Evolutionary conservation across 2,329 filamentous ascomycete species (phyloP).

Genomic region (Fusarium keratoplasticum): DNA sequence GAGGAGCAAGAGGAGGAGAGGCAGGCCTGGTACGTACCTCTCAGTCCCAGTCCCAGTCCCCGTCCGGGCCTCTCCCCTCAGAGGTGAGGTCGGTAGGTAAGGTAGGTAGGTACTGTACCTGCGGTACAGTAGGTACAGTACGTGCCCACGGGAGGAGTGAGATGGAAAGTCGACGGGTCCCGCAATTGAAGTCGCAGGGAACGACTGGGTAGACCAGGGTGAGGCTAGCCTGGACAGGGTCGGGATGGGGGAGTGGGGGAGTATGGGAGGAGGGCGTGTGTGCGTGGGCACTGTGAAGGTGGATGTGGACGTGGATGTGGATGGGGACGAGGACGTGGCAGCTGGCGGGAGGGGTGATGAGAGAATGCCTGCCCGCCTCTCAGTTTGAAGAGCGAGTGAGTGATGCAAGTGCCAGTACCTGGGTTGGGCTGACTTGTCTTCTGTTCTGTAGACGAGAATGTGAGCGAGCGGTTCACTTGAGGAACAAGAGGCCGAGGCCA

Average conservation of each 20-base stretch:
- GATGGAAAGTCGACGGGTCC: constrained; percentile 30
- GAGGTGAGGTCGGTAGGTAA: constrained; percentile 7
- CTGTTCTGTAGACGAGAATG: background rate
- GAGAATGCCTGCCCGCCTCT: constrained; percentile 1
- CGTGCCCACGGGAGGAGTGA: constrained; percentile 27
- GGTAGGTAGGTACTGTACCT: constrained; percentile 16
- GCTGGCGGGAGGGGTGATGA: constrained; percentile 16
- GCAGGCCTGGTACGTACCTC: constrained; percentile 46
- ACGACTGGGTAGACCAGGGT: constrained; percentile 40
- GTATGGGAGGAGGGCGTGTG: constrained; percentile 20
- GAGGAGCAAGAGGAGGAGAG: constrained; percentile 41
- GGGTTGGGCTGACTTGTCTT: background rate
- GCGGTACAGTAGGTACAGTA: constrained; percentile 36
- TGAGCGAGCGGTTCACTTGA: background rate
- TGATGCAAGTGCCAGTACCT: background rate
- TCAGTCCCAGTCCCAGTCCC: background rate
- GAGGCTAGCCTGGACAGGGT: constrained; percentile 36
- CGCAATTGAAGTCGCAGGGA: constrained; percentile 35
- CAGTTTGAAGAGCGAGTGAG: background rate
- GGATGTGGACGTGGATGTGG: constrained; percentile 8
- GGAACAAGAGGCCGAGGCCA: background rate
- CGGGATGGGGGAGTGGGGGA: constrained; percentile 25
- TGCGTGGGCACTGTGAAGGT: constrained; percentile 12
- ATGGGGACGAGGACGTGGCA: constrained; percentile 27
- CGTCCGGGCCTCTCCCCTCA: background rate